Base-by-base conservation (phyloP, 306 rosid genomes). In the Dryas drummondii region DNA sequence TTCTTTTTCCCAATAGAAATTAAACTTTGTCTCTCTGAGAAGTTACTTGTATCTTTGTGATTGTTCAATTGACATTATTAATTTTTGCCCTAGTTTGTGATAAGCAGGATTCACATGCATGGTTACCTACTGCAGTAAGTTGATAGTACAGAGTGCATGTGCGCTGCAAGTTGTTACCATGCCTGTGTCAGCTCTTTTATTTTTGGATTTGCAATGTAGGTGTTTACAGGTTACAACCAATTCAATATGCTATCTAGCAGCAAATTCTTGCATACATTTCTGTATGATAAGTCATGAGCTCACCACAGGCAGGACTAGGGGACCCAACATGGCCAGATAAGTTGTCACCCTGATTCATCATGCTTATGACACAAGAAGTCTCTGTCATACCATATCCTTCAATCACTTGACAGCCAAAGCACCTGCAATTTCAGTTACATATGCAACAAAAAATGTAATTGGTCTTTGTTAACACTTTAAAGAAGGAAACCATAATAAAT, bases 341-440 rank as follows among this genome's bases (percentile, higher is more conserved):
- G 13, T 44, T 73, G 87, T 93, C 98, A 63, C 90, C 89, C 56
- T 55, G 83, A 58, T 93, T 88, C 75, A 90, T 88, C 69, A 72
- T 62, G 76, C 89, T 90, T 76, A 90, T 86, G 54, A 86, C 84
- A 81, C 94, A 93, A 64, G 94, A 80, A 70, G 82, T 93, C 84
- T 93, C 98, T 2, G 96, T 93, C 94, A 93, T 93, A 72, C 96
- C 98, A 86, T 93, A 93, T 67, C 98, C 98, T 83, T 93, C 98
- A 62, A 81, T 19, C 70, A 93, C 90, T 73, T 82, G 78, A 69
- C 93, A 81, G 63, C 98, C 93, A 86, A 93, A 90, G 93, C 94
- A 90, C 81, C 98, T 93, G 88, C 54, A 66, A 55, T 73, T 48
- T 63, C 22, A 52, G 79, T 44, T 15, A 79, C 19, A 50, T 16